A percentile compares a stretch with the other conserved stretches of the same genome.
Conservation (phyloP, 768 basidiomycete species). For the Suillus ampliporus region DNA sequence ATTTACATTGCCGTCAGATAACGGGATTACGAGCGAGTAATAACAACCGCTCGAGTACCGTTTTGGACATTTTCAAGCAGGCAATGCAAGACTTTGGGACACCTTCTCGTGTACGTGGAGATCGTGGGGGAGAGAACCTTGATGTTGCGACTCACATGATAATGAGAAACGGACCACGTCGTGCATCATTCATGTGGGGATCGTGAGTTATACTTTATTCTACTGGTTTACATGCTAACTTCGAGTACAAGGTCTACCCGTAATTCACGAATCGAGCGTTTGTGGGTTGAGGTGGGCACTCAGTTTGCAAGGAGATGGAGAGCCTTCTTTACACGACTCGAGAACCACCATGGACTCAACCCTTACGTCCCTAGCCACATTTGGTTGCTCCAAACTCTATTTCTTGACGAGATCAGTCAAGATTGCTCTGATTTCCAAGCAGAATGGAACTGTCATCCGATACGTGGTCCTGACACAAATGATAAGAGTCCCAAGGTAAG, state of each 20-base stretch:
- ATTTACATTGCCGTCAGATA: constrained; percentile 22
- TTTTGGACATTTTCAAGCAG: constrained; percentile 21
- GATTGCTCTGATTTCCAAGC: constrained; percentile 4
- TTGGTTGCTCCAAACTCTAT: constrained; percentile 11
- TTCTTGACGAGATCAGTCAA: constrained; percentile 10
- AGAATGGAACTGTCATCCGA: constrained; percentile 8
- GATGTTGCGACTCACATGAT: constrained; percentile 34
- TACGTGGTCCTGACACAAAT: constrained; percentile 16
- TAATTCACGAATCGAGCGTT: constrained; percentile 31
- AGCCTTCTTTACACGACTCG: constrained; percentile 31
- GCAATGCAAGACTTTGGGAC: constrained; percentile 30
- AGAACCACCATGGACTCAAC: constrained; percentile 28
- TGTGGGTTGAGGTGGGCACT: constrained; percentile 36
- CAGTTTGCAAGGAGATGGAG: constrained; percentile 34
- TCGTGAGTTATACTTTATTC: constrained; percentile 26
- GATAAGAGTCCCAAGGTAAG: constrained; percentile 19
- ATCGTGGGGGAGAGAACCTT: constrained; percentile 21
- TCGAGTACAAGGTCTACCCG: constrained; percentile 22
- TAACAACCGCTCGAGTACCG: constrained; percentile 39
- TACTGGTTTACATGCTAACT: background rate
- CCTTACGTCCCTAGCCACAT: constrained; percentile 18
- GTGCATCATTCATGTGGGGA: constrained; percentile 47
- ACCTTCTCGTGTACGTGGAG: constrained; percentile 40
- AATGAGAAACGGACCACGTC: constrained; percentile 16
- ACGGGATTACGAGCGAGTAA: constrained; percentile 39